Percentiles rank a stretch among this genome's conserved stretches.
phyloP scores from a whole-genome alignment of 768 basidiomycete genomes.

The Xerocomellus dryophilus region DNA sequence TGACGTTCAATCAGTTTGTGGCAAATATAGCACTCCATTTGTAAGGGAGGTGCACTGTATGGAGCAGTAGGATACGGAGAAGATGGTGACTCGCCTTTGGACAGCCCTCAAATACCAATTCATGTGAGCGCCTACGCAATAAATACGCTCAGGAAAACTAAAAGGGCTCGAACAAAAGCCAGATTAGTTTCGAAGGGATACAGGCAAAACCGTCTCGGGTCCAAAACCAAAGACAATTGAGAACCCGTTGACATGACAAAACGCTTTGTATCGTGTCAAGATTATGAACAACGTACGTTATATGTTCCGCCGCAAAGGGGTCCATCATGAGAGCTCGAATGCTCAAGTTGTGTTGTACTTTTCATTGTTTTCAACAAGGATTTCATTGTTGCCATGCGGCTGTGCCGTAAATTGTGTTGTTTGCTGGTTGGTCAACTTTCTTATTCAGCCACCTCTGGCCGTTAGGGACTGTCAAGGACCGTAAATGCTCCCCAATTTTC shows the following conservation, averaged over 20 bases:
- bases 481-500: background rate
- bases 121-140: background rate
- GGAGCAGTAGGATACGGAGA: background rate
- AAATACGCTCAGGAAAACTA: background rate
- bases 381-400: background rate
- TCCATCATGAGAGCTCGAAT: background rate
- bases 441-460: too few relatives aligned
- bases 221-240: background rate
- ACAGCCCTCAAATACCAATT: background rate
- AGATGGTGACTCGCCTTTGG: background rate
- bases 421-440: too few relatives aligned
- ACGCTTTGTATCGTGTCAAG: background rate
- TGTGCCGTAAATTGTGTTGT: background rate
- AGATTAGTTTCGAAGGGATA: background rate
- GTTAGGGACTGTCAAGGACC: too few relatives aligned
- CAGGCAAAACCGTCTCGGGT: background rate
- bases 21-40: slow-evolving; percentile 22
- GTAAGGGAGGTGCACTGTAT: background rate
- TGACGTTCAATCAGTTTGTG: slow-evolving; percentile 2
- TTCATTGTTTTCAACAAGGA: background rate
- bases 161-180: too few relatives aligned
- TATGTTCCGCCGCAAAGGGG: background rate
- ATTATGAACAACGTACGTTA: background rate
- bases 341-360: background rate
- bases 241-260: slow-evolving; percentile 7